Conservation (phyloP, 202 grass and related monocot species). For the Cymbopogon flexuosus region DNA sequence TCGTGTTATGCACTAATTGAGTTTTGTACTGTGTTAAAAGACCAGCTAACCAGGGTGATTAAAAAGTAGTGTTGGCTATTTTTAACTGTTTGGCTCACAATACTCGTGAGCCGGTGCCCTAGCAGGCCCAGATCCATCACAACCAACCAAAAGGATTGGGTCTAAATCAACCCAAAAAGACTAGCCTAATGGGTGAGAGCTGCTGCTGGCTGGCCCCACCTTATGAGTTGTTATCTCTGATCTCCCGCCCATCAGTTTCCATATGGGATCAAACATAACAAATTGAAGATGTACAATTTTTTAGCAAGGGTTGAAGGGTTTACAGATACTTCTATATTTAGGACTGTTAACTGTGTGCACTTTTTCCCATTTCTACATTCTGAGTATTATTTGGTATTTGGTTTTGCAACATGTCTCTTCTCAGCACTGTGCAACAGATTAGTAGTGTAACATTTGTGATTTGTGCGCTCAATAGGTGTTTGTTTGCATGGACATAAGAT, state of each 20-base stretch:
- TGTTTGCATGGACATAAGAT: not conserved
- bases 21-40: not conserved
- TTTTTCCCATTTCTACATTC: not conserved
- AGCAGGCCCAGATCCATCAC: not conserved
- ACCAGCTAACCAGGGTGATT: not conserved
- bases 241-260: not conserved
- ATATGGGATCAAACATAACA: not conserved
- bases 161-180: not conserved
- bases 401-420: not conserved
- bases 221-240: not conserved
- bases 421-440: not conserved
- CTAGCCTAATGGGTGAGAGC: not conserved
- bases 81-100: not conserved
- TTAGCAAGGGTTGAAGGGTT: not conserved
- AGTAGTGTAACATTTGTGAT: not conserved
- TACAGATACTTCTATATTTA: not conserved
- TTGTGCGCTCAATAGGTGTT: not conserved
- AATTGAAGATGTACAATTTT: not conserved
- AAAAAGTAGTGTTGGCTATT: not conserved
- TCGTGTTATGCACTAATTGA: not conserved
- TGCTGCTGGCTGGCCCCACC: not conserved
- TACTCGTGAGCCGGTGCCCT: not conserved
- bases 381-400: not conserved
- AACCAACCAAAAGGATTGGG: not conserved
- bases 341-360: not conserved